Evolutionary conservation across 164 flowering plant species (phyloP).

Genomic region (Aristolochia fimbriata): DNA sequence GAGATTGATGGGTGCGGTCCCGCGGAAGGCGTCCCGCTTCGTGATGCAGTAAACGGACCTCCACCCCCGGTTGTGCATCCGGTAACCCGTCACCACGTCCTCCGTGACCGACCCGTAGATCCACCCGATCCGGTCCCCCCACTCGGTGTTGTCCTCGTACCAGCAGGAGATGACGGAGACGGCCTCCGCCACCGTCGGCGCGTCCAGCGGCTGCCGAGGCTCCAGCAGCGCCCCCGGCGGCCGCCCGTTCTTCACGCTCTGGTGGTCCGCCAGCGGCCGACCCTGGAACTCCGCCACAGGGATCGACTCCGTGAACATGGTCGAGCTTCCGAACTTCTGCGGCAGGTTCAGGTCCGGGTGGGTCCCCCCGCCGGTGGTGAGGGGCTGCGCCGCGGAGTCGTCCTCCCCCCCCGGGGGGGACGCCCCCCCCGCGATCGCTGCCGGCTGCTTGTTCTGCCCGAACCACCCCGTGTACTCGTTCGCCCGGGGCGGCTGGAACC

Average conservation of each 20-base stretch:
- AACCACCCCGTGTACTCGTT: slow-evolving; percentile 49
- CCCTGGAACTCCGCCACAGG: slow-evolving; percentile 84
- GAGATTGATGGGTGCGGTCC: slow-evolving; percentile 69
- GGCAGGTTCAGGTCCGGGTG: slow-evolving; percentile 64
- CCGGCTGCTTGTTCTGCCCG: slow-evolving; percentile 41
- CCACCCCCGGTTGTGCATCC: slow-evolving; percentile 90
- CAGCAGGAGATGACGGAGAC: slow-evolving; percentile 91
- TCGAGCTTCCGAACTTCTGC: slow-evolving; percentile 64
- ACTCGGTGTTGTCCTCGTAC: slow-evolving; percentile 76
- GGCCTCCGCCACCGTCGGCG: slow-evolving; percentile 88
- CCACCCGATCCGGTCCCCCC: slow-evolving; percentile 81
- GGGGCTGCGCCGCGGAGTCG: slow-evolving; percentile 47
- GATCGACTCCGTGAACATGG: slow-evolving; percentile 59
- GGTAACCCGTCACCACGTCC: slow-evolving; percentile 68
- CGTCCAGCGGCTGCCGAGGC: slow-evolving; percentile 71
- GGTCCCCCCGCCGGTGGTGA: slow-evolving; percentile 12
- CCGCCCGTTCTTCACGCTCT: slow-evolving; percentile 63
- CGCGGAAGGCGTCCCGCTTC: slow-evolving; percentile 70
- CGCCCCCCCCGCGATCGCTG: slow-evolving; percentile 11
- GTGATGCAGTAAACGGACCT: slow-evolving; percentile 69
- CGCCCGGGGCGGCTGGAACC: slow-evolving; percentile 73
- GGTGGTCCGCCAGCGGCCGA: slow-evolving; percentile 81
- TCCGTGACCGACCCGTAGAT: slow-evolving; percentile 78
- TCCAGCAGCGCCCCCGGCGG: slow-evolving; percentile 73
- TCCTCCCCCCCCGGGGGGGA: slow-evolving; percentile 16